Evolutionary conservation across 2,329 filamentous ascomycete species (phyloP).

Genomic region (Didymella segeticola): DNA sequence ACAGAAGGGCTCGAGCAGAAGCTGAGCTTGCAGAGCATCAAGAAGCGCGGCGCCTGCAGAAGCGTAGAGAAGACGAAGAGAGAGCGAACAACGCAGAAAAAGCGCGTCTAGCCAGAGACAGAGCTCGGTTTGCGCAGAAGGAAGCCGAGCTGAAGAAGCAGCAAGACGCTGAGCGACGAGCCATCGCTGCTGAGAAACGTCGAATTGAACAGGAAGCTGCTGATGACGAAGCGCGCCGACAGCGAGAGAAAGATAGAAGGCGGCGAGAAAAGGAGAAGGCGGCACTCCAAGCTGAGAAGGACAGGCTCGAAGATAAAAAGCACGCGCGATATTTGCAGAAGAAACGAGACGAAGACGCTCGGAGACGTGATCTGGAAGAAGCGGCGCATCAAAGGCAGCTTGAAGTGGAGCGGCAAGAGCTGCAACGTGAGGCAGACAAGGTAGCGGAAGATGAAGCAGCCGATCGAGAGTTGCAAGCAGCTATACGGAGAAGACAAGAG

Average conservation of each 20-base stretch:
- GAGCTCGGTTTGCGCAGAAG: not conserved
- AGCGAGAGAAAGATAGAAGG: not conserved
- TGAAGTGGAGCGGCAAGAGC: not conserved
- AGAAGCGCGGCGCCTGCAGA: not conserved
- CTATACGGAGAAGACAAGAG: not conserved
- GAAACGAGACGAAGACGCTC: not conserved
- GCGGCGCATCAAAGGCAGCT: slow-evolving; percentile 5
- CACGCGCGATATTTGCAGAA: not conserved
- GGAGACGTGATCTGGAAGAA: slow-evolving; percentile 14
- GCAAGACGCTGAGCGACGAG: not conserved
- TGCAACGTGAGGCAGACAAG: not conserved
- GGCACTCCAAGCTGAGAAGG: not conserved
- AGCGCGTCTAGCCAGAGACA: slow-evolving; percentile 1
- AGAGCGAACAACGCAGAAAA: slow-evolving; percentile 1
- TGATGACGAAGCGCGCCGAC: not conserved
- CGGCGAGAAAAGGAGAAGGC: not conserved
- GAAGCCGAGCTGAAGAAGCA: not conserved
- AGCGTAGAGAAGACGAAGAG: not conserved
- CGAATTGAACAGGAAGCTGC: not conserved
- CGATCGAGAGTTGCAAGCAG: not conserved
- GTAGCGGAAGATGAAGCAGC: slow-evolving; percentile 10
- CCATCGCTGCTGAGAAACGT: not conserved
- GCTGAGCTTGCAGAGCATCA: not conserved
- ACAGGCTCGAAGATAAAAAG: not conserved
- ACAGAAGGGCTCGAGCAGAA: not conserved